phyloP scores from a whole-genome alignment of 129 eudicot species.

The Escallonia herrerae region DNA sequence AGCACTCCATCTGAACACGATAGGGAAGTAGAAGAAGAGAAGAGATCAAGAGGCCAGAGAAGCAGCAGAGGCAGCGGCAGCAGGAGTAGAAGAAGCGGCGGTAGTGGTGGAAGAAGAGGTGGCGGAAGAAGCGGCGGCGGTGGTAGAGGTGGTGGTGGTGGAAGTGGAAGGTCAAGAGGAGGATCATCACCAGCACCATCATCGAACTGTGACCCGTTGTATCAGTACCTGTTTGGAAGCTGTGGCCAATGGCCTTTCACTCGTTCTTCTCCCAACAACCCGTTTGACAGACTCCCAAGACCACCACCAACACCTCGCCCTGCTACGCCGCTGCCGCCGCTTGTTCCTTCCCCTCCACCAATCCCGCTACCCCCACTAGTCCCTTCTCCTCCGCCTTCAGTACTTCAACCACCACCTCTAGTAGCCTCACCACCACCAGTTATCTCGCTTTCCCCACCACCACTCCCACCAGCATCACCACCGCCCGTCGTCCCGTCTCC shows the following conservation, averaged over 20 bases:
- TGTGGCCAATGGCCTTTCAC: slow-evolving; percentile 71
- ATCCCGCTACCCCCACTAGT: slow-evolving; percentile 17
- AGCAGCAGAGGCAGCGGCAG: slow-evolving; percentile 10
- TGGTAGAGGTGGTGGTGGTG: not conserved
- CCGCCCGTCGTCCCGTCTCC: slow-evolving; percentile 26
- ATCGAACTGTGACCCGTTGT: slow-evolving; percentile 52
- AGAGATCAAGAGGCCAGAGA: slow-evolving; percentile 10
- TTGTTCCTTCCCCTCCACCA: slow-evolving; percentile 21
- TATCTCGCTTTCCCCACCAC: not conserved
- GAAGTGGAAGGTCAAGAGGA: slow-evolving; percentile 17
- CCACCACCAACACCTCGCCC: not conserved
- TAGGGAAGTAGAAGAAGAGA: not conserved
- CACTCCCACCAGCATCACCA: not conserved
- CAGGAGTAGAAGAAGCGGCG: slow-evolving; percentile 11
- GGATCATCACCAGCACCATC: slow-evolving; percentile 11
- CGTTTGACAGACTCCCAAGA: slow-evolving; percentile 18
- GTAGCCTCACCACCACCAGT: slow-evolving; percentile 6
- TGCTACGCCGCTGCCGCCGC: slow-evolving; percentile 14
- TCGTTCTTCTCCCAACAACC: slow-evolving; percentile 39
- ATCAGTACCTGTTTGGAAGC: slow-evolving; percentile 34
- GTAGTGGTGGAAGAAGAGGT: slow-evolving; percentile 9
- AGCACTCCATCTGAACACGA: slow-evolving; percentile 1
- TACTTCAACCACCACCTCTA: slow-evolving; percentile 27
- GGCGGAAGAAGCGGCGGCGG: slow-evolving; percentile 16
- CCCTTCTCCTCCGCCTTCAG: slow-evolving; percentile 10